Base-by-base conservation (phyloP, 768 basidiomycete species). In the Phaffia australis region DNA sequence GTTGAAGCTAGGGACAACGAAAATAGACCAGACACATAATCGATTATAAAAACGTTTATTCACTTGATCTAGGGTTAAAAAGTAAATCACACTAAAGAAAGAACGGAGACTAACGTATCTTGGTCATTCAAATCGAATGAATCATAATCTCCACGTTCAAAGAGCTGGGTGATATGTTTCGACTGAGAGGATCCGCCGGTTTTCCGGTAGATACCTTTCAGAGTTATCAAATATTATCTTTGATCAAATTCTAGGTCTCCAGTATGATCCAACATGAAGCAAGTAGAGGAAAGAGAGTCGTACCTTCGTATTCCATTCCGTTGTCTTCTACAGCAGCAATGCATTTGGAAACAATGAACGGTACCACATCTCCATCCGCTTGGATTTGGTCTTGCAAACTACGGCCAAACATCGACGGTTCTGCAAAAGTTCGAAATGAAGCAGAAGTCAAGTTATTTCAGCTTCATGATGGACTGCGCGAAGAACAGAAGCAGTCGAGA, bases 291-390 rank as follows among this genome's bases (percentile, higher is more conserved):
- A 29, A 29, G 27, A 15, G 29, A 11, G 5, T 49, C 64, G 64
- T 7, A 66, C 66, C 95, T 76, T 99, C 95, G 73, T 92, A 92
- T 67, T 95, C 90, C 78, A 97, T 81, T 5, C 88, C 93, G 68
- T 84, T 80, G 6, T 81, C 78, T 71, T 98, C 95, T 23, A 99
- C 94, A 2, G 95, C 92, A 30, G 85, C 84, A 70, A 99, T 93
- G 72, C 95, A 98, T 75, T 97, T 97, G 72, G 89, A 88, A 21
- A 99, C 93, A 63, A 98, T 85, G 42, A 89, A 78, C 18, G 95
- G 95, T 1, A 95, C 82, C 47, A 77, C 81, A 5, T 73, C 64
- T 3, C 72, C 73, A 59, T 80, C 79, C 0, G 73, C 71, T 1
- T 65, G 67, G 18, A 88, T 87, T 75, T 99, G 95, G 60, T 94